Base-by-base conservation (phyloP, 2,329 filamentous ascomycete species). In the Zasmidium angulare region DNA sequence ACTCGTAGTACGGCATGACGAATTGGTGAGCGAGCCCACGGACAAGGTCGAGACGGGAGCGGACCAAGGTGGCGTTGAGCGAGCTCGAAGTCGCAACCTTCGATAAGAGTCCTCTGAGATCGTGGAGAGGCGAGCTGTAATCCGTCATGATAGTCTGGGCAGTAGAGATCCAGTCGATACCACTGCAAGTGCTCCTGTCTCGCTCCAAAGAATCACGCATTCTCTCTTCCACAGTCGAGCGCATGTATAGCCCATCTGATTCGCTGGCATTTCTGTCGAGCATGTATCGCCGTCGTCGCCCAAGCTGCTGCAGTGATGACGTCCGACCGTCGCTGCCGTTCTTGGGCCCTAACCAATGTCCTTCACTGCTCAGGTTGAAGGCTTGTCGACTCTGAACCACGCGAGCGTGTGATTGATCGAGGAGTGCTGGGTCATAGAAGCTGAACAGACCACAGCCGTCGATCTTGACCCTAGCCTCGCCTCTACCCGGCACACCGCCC, bases 1-100 rank as follows among this genome's bases (percentile, higher is more conserved):
- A 82, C 61, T 80, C 74, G 24, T 82, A 68, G 61, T 75, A 81
- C 2, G 76, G 74, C 9, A 82, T 72, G 52, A 80, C 67, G 53
- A 80, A 76, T 60, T 74, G 71, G 61, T 82, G 79, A 23, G 74
- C 78, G 46, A 76, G 68, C 1, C 72, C 69, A 21, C 79, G 71
- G 10, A 65, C 54, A 22, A 50, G 22, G 20, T 23, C 20, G 12
- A 65, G 22, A 31, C 29, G 50, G 3, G 23, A 10, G 14, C 55
- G 58, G 3, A 53, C 46, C 3, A 22, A 2, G 2, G 46, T 54
- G 43, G n/a, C 22, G 40, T 59, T 58, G 20, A 22, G 19, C 55
- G 76, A 55, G 24, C 63, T 62, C 20, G 63, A 58, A 54, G 76
- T 60, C 4, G n/a, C 4, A 17, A 43, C n/a, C 17, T 52, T 22